Evolutionary conservation across 805 yeast species (phyloP), one percentile per base, ranked within the genome.

Genomic region (Ogataea zsoltii): DNA sequence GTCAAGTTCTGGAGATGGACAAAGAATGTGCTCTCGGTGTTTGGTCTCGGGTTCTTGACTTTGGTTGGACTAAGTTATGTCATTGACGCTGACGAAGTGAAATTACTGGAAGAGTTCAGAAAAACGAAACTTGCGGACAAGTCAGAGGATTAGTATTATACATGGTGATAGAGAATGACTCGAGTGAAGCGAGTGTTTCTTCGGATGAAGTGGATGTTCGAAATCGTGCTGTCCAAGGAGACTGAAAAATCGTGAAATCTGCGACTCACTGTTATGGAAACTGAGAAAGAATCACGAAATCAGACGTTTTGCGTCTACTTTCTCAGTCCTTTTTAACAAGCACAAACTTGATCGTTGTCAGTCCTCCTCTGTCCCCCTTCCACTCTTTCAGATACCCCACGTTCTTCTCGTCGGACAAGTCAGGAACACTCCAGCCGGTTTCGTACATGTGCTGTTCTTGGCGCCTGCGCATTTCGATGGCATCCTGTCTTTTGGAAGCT

Each of bases 281-380:
- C n/a, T n/a, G n/a, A n/a, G n/a, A n/a, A n/a, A n/a, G n/a, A n/a
- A n/a, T n/a, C n/a, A n/a, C n/a, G n/a, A n/a, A n/a, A n/a, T n/a
- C n/a, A n/a, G n/a, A n/a, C n/a, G n/a, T n/a, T n/a, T n/a, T n/a
- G n/a, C n/a, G n/a, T n/a, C n/a, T n/a, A n/a, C n/a, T n/a, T n/a
- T n/a, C n/a, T n/a, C n/a, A 48, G 5, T 49, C 62, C 42, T 64
- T 64, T 23, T 59, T 59, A 29, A 76, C 56, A 23, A 57, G 58
- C 7, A 75, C 64, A 50, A 79, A 75, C 49, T 79, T 80, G 58
- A 89, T 70, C 15, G 77, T 74, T 33, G 84, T 82, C 42, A 83
- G 67, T 15, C 94, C 89, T 37, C 97, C 97, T 56, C 79, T 70
- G 10, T 87, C 80, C 21, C 94, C 91, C 56, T 86, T 85, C 97